Evolutionary conservation across 805 yeast species (phyloP).

Genomic region (Lipomyces mesembrius): DNA sequence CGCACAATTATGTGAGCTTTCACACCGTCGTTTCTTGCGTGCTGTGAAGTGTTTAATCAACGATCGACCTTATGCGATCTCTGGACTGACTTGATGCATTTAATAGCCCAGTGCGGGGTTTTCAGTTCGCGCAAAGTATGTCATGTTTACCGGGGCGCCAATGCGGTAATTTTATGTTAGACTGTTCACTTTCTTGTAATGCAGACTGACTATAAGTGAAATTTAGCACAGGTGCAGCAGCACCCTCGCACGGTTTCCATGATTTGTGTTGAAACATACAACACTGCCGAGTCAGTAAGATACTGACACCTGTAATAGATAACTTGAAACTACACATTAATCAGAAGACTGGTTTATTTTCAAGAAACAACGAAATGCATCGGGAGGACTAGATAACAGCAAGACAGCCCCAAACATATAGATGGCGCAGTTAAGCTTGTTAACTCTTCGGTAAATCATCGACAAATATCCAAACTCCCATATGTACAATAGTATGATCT

Average conservation of each 20-base stretch:
- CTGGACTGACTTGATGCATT: background rate
- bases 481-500: conserved; percentile 11
- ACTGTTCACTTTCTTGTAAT: background rate
- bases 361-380: background rate
- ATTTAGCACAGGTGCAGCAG: too few species aligned
- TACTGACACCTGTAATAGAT: background rate
- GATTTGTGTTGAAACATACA: too few species aligned
- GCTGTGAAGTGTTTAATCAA: too few species aligned
- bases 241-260: too few species aligned
- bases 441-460: background rate
- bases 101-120: background rate
- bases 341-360: background rate
- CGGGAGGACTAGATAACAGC: background rate
- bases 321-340: background rate
- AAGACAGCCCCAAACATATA: background rate
- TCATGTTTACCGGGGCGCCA: background rate
- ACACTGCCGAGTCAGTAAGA: too few species aligned
- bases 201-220: too few species aligned
- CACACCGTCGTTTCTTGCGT: too few species aligned
- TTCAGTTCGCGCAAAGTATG: too few species aligned
- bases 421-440: background rate
- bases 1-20: too few species aligned
- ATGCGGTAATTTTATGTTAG: background rate
- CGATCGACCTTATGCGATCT: too few species aligned
- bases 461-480: background rate